Percentiles rank a stretch among this genome's conserved stretches.
phyloP scores from a whole-genome alignment of 73 alveolate species.

The Paramecium sexaurelia region DNA sequence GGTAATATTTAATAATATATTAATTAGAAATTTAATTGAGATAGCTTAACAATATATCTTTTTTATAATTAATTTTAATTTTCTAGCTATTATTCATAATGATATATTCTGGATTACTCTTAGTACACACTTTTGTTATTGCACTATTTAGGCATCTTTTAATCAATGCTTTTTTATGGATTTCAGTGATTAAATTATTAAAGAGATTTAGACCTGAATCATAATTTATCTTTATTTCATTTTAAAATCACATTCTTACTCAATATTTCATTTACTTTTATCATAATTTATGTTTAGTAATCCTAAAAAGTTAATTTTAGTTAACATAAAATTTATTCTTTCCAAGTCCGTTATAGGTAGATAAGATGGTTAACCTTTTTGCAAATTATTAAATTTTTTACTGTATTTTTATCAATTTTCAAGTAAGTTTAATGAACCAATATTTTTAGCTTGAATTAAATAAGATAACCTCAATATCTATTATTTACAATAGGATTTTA shows the following conservation, averaged over 20 bases:
- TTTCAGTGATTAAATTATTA: not conserved
- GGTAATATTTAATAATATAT: not conserved
- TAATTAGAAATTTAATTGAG: not conserved
- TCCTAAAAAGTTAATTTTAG: not conserved
- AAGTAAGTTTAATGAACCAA: not conserved
- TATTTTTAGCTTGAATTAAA: not conserved
- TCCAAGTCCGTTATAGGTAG: not conserved
- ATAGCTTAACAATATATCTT: not conserved
- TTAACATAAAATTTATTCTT: not conserved
- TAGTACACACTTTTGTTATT: not conserved
- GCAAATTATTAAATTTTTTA: not conserved
- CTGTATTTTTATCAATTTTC: not conserved
- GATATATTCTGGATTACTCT: not conserved
- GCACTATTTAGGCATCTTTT: not conserved
- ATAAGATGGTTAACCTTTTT: not conserved
- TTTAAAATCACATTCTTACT: not conserved
- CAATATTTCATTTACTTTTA: not conserved
- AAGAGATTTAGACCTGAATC: not conserved
- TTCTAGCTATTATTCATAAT: not conserved
- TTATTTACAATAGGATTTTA: not conserved
- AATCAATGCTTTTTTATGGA: not conserved
- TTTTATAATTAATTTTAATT: not conserved
- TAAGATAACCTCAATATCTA: not conserved
- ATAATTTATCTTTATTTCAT: not conserved
- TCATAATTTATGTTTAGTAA: not conserved